Evolutionary conservation across 2,329 filamentous ascomycete genomes (phyloP).

Genomic region (Fusarium decemcellulare): DNA sequence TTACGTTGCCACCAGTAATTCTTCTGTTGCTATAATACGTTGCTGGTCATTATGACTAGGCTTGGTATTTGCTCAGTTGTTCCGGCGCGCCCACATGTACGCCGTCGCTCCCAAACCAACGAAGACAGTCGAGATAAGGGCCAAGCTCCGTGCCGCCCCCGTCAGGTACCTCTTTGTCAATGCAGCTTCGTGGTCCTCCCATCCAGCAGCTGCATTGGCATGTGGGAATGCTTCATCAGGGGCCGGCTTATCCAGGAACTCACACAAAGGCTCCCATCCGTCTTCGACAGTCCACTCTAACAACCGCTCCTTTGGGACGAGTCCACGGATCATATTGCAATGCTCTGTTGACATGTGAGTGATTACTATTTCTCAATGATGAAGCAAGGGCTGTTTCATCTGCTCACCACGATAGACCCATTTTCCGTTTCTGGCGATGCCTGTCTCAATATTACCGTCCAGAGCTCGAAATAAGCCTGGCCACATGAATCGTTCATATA

Average conservation of each 20-base stretch:
- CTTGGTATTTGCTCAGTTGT: too few species aligned
- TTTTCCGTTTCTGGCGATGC: neutral
- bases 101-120: too few species aligned
- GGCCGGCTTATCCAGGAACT: neutral
- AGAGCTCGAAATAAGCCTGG: neutral
- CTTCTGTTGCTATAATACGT: too few species aligned
- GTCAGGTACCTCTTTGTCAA: too few species aligned
- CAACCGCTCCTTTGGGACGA: neutral
- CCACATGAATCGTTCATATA: constrained; percentile 1
- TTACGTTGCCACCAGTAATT: too few species aligned
- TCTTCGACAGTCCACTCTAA: constrained; percentile 1
- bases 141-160: too few species aligned
- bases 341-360: neutral
- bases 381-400: neutral
- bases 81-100: too few species aligned
- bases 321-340: neutral
- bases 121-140: too few species aligned
- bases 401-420: neutral
- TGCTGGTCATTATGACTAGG: too few species aligned
- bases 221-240: neutral
- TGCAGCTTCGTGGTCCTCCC: neutral
- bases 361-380: too few species aligned
- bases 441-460: neutral
- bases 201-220: constrained; percentile 4
- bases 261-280: neutral